Base-by-base conservation (phyloP, 352 stramenopile species). In the Saprolegnia diclina region DNA sequence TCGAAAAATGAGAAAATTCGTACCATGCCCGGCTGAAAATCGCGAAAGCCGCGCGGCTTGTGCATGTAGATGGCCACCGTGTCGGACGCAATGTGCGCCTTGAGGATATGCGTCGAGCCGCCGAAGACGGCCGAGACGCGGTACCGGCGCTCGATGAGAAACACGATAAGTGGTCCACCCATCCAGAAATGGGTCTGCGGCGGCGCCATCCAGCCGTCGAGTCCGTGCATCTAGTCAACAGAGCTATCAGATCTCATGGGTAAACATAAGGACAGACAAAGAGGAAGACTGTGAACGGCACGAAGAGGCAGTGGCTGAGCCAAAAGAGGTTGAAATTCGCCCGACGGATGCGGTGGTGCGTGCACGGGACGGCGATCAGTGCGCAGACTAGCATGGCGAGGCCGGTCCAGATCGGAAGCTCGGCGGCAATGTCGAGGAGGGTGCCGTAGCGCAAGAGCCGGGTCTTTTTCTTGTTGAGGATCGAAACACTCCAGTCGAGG, bases 401-500 rank as follows among this genome's bases (percentile, higher is more conserved):
- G 0, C 79, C 79, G 16, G 79, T 83, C 75, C 75, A 82, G 29
- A 86, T 78, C 0, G 79, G 79, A 0, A 80, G 57, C 38, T 52
- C 10, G 0, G 37, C 13, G 2, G 75, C 16, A 22, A 79, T 29
- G 6, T 65, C 56, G 5, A n/a, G 4, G 13, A 74, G 7, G 1
- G 55, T 26, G 5, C 40, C 44, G 0, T 77, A 65, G 0, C 76
- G 76, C 14, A 82, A 9, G 5, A 71, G 24, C 22, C 54, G 13
- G 24, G 42, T 56, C 45, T 71, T 71, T 53, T 65, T 2, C 10
- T 24, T 66, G 13, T 71, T 21, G 19, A 79, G 73, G 13, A n/a
- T 14, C 7, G 76, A 85, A 0, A 7, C 11, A 0, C 48, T 13
- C 77, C 77, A 84, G 24, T 75, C 64, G 0, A 11, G 10, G 2